Base-by-base conservation (phyloP, 495 filamentous ascomycete genomes). In the Glonium stellatum region DNA sequence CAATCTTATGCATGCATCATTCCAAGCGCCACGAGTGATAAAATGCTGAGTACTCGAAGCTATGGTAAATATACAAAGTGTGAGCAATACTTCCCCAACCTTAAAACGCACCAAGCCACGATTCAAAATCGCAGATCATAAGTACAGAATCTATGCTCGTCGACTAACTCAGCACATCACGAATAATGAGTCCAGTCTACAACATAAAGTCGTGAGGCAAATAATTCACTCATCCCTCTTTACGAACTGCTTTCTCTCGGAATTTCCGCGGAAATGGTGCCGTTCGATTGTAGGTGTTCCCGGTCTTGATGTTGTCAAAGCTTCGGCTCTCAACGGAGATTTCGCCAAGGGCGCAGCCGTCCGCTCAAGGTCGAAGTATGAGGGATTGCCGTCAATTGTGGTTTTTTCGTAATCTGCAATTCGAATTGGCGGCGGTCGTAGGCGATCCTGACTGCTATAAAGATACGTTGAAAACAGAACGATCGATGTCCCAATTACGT, bases 391-490 rank as follows among this genome's bases (percentile, higher is more conserved):
- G 41, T 59, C 61, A 70, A 78, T 76, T 35, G 74, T 82, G 9
- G 75, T 87, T 73, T 92, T 93, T 67, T 95, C 90, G 66, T 85
- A 90, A 41, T 76, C 80, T 19, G 85, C 84, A 49, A 95, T 83
- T 55, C 77, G 83, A 68, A 95, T 89, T 11, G 88, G 86, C 13
- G 87, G 82, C 9, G 88, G 86, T 49, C 54, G 55, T n/a, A 83
- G 79, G 1, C 58, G 62, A 18, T 70, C 64, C 55, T 53, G 62
- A 11, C 78, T 78, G 53, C 83, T 90, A 75, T 95, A 97, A 35
- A 97, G 80, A 58, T 88, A 95, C 4, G 89, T 95, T 23, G 92
- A 85, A 54, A 81, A 77, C 12, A 96, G 69, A 4, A 97, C 90
- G 53, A 90, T 71, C 36, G 78, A 77, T 1, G 90, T 87, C 35